phyloP scores from a whole-genome alignment of 257 asterid species.

The Buddleja alternifolia region DNA sequence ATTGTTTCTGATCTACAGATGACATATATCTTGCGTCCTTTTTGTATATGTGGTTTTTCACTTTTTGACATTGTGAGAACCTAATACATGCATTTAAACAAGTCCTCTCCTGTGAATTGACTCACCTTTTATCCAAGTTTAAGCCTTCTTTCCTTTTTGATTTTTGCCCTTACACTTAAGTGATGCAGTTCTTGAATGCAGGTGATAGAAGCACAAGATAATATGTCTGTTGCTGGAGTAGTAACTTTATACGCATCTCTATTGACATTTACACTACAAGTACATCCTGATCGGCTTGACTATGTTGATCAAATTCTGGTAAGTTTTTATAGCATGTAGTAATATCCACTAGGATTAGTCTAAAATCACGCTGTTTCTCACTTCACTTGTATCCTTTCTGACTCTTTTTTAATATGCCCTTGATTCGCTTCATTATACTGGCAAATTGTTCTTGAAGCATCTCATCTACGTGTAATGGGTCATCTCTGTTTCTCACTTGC shows the following conservation, averaged over 20 bases:
- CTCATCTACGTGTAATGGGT: too few relatives aligned
- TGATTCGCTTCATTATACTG: constrained; percentile 2
- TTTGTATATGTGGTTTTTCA: constrained; percentile 4
- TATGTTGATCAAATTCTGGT: constrained; percentile 96
- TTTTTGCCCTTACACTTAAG: constrained; percentile 4
- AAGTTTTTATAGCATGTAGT: constrained; percentile 28
- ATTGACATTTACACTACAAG: constrained; percentile 93
- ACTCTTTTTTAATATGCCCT: neutral
- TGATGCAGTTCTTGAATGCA: constrained; percentile 47
- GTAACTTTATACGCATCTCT: constrained; percentile 92
- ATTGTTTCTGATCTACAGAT: neutral
- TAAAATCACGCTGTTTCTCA: neutral
- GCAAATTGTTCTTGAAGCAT: neutral
- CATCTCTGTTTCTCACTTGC: constrained; percentile 5
- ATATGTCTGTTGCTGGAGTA: constrained; percentile 82
- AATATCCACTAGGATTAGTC: constrained; percentile 9
- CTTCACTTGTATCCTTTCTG: neutral
- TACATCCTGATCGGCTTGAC: constrained; percentile 95
- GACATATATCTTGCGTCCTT: neutral
- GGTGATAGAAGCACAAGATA: constrained; percentile 98
- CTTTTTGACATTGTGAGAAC: neutral
- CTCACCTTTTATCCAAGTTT: constrained; percentile 8
- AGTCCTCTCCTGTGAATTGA: constrained; percentile 10
- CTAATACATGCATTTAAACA: constrained; percentile 3
- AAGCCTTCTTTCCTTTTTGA: neutral